phyloP scores from a whole-genome alignment of 2,329 filamentous ascomycete genomes.

The Ophiostoma sp. region DNA sequence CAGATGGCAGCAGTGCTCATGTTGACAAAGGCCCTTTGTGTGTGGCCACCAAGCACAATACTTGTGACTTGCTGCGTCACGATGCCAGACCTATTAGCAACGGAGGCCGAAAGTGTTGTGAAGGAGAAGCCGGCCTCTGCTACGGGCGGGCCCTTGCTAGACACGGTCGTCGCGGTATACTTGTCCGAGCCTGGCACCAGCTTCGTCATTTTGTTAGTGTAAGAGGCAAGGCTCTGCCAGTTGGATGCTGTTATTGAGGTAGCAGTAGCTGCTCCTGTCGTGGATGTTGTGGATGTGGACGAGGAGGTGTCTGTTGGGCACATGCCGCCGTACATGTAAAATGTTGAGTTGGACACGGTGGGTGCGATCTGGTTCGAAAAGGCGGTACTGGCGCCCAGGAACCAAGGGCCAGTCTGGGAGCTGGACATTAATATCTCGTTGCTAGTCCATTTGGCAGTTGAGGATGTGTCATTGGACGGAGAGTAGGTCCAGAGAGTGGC shows the following conservation, averaged over 20 bases:
- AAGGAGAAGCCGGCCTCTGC: constrained; percentile 83
- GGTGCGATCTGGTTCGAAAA: constrained; percentile 60
- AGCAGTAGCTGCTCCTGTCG: constrained; percentile 29
- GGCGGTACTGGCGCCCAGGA: constrained; percentile 53
- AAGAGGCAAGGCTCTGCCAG: constrained; percentile 67
- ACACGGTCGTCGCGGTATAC: constrained; percentile 39
- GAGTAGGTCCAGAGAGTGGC: constrained; percentile 62
- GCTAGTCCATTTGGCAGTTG: constrained; percentile 15
- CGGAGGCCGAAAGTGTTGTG: constrained; percentile 65
- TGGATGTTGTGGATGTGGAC: constrained; percentile 29
- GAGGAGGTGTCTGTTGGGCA: constrained; percentile 46
- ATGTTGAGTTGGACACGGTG: constrained; percentile 46
- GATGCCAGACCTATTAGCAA: constrained; percentile 55
- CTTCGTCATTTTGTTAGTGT: constrained; percentile 73
- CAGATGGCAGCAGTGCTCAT: constrained; percentile 88
- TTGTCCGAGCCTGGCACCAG: constrained; percentile 45
- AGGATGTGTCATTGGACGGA: background rate
- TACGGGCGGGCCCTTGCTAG: constrained; percentile 57
- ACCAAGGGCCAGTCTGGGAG: constrained; percentile 39
- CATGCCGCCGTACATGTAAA: constrained; percentile 87
- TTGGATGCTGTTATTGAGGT: constrained; percentile 33
- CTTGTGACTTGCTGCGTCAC: constrained; percentile 71
- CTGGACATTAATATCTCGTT: constrained; percentile 10
- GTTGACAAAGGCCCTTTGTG: constrained; percentile 77
- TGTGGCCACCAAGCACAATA: constrained; percentile 81